These are phyloP conservation scores for Xylaria longipes DNA, from an alignment of 495 filamentous ascomycete species.

Conservation along the genomic window DNA sequence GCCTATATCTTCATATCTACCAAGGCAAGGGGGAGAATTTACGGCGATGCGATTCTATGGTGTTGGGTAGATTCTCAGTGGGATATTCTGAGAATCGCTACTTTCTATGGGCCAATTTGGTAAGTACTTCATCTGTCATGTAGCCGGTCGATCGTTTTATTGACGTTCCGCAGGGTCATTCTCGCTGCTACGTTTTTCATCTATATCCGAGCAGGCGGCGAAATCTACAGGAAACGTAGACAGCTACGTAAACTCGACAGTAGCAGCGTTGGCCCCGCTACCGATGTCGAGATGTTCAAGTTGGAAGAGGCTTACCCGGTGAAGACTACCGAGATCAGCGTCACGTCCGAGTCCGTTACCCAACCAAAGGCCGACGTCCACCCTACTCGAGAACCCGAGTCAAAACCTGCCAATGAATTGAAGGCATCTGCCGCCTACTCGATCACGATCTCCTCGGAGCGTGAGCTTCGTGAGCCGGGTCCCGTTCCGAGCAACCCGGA, in stretches of 20 bases:
- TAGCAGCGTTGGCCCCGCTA: conserved; percentile 38
- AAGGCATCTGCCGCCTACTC: conserved; percentile 47
- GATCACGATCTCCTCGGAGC: conserved; percentile 52
- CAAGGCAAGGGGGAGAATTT: conserved; percentile 59
- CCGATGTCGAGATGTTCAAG: conserved; percentile 48
- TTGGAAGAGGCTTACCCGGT: conserved; percentile 56
- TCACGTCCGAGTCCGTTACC: conserved; percentile 51
- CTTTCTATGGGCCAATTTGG: conserved; percentile 89
- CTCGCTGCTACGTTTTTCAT: conserved; percentile 74
- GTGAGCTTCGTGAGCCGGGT: conserved; percentile 35
- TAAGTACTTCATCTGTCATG: conserved; percentile 38
- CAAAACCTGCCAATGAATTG: conserved; percentile 13
- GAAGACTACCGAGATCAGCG: conserved; percentile 64
- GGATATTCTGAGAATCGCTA: conserved; percentile 75
- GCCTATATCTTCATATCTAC: conserved; percentile 69
- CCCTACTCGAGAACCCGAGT: conserved; percentile 33
- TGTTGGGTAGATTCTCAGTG: conserved; percentile 75
- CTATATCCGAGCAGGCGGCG: conserved; percentile 72
- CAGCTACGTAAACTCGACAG: conserved; percentile 53
- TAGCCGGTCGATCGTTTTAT: conserved; percentile 10
- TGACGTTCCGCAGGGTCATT: conserved; percentile 55
- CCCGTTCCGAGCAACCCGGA: conserved; percentile 29
- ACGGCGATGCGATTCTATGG: conserved; percentile 83
- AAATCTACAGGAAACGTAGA: conserved; percentile 67
- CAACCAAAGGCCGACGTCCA: conserved; percentile 34